These are phyloP conservation scores for Epichloe hybrida DNA, from an alignment of 2,329 filamentous ascomycete genomes.

Conservation along the genomic window DNA sequence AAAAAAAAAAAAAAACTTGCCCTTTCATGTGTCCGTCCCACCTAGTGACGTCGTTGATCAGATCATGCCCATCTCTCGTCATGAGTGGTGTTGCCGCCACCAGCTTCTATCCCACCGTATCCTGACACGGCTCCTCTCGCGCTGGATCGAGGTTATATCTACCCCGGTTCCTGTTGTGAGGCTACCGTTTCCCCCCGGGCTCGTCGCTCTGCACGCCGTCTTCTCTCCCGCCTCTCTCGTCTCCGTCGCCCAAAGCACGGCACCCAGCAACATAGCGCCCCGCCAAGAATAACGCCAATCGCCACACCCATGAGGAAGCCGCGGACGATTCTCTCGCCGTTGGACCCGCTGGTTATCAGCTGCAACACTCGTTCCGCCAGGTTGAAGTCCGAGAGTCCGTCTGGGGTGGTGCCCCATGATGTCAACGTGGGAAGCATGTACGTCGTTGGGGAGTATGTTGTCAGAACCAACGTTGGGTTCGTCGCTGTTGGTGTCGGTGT, in stretches of 20 bases:
- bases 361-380: slow-evolving; percentile 15
- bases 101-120: not conserved
- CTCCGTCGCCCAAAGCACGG: slow-evolving; percentile 15
- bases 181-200: not conserved
- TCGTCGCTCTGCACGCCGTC: not conserved
- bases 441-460: slow-evolving; percentile 2
- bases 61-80: not conserved
- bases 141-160: not conserved
- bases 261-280: slow-evolving; percentile 21
- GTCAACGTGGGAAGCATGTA: slow-evolving; percentile 6
- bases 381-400: slow-evolving; percentile 9
- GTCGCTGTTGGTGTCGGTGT: not conserved
- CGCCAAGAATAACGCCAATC: slow-evolving; percentile 18
- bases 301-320: slow-evolving; percentile 22
- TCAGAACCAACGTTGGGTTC: not conserved
- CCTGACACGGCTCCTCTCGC: not conserved
- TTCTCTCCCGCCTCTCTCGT: slow-evolving; percentile 2
- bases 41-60: not conserved
- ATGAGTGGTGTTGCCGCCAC: not conserved
- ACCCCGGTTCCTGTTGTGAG: not conserved
- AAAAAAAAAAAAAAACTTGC: not conserved
- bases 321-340: slow-evolving; percentile 19
- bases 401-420: not conserved
- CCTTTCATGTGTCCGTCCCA: not conserved
- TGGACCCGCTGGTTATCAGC: slow-evolving; percentile 17